A percentile compares a stretch with the other conserved stretches of the same genome.
Evolutionary conservation across 2,329 filamentous ascomycete genomes (phyloP).

Genomic region (Pseudophaeomoniella oleicola): DNA sequence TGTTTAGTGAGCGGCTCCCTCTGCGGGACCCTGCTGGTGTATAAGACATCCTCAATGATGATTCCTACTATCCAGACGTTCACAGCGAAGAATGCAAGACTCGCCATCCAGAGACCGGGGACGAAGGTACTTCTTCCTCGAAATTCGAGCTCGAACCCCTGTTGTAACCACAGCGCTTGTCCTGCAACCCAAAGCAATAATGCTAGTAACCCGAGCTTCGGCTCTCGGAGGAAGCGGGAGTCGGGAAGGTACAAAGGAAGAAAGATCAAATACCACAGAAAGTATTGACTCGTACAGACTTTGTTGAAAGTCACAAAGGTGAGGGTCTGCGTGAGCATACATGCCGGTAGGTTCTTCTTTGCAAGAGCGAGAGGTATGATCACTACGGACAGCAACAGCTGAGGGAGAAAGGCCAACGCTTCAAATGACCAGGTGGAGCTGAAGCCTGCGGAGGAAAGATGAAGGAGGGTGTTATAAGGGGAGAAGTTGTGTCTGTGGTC

Average conservation of each 20-base stretch:
- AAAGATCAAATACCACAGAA: constrained; percentile 94
- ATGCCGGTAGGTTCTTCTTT: constrained; percentile 64
- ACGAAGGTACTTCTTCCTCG: constrained; percentile 71
- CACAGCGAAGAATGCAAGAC: constrained; percentile 64
- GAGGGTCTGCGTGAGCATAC: constrained; percentile 91
- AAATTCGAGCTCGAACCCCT: constrained; percentile 64
- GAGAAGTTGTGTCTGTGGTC: constrained; percentile 99
- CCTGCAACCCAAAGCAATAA: constrained; percentile 56
- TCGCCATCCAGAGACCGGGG: constrained; percentile 65
- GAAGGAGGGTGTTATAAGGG: constrained; percentile 83
- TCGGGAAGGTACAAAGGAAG: constrained; percentile 77
- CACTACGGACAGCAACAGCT: constrained; percentile 65
- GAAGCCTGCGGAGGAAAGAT: constrained; percentile 57
- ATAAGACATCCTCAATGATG: constrained; percentile 52
- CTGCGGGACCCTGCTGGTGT: not conserved
- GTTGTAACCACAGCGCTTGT: constrained; percentile 55
- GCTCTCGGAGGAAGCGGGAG: constrained; percentile 49
- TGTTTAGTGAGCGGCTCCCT: not conserved
- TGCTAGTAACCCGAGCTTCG: constrained; percentile 48
- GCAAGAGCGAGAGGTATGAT: constrained; percentile 62
- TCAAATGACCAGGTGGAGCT: constrained; percentile 41
- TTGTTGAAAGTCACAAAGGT: constrained; percentile 98
- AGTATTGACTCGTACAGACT: constrained; percentile 98
- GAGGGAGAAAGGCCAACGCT: constrained; percentile 75
- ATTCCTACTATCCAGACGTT: constrained; percentile 81